Base-by-base conservation (phyloP, 2,329 filamentous ascomycete genomes). In the Aaosphaeria pasadenensis region DNA sequence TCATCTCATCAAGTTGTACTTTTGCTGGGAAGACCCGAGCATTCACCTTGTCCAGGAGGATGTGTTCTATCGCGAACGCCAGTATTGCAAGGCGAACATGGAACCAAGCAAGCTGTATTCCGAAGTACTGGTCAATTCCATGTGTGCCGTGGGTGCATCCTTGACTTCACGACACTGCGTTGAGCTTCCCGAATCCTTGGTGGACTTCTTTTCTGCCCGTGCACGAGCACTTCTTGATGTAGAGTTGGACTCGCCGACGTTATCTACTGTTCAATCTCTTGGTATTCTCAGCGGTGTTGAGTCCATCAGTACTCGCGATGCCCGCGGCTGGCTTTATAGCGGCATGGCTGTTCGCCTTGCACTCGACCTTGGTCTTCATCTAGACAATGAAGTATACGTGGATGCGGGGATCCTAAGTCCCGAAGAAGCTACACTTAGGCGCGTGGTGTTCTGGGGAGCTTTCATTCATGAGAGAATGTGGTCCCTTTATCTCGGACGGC, bases 211-310 rank as follows among this genome's bases (percentile, higher is more conserved):
- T 43, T 71, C 71, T 6, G 70, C 73, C 39, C 61, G 75, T 29
- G 70, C 73, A 1, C 77, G 77, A 49, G 66, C 69, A 5, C 62
- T 76, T 5, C 53, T 78, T 6, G 74, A 78, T 36, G 70, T 76
- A 4, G 75, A 78, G 49, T 57, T 78, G 11, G 75, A 77, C 47
- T 71, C 65, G 29, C 76, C 76, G 1, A 73, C 69, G 39, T 64
- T 78, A n/a, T 73, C 75, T 4, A 78, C 75, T 4, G 71, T 75
- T 6, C 76, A 78, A 46, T 72, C 75, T 2, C 62, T 78, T 39
- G 69, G 74, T 2, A 64, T 78, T 11, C 59, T 78, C 42, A 75
- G 74, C 38, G 69, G 64, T 11, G 70, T 73, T 33, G 76, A 78
- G 51, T 71, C 70, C 4, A 73, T 71, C 5, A 71, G 64, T 17